These are phyloP conservation scores for Apophysomyces variabilis DNA, from an alignment of 371 early-diverging fungal genomes.

Conservation along the genomic window DNA sequence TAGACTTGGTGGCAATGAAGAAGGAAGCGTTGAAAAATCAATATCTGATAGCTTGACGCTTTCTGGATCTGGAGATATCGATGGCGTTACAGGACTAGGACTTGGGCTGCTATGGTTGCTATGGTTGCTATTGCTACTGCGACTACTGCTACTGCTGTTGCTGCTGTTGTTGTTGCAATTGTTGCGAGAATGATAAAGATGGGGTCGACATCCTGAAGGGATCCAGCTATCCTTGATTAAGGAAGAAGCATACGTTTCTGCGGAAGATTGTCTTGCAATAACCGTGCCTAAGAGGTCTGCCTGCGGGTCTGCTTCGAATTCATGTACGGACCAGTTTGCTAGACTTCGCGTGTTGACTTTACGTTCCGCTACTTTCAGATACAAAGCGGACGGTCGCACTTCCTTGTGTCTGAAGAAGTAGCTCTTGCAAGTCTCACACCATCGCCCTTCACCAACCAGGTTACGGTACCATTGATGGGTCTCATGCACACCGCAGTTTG, in stretches of 20 bases:
- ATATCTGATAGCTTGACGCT: no score
- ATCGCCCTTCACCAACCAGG: slow-evolving; percentile 44
- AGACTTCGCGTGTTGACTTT: slow-evolving; percentile 45
- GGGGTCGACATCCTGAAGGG: slow-evolving; percentile 20
- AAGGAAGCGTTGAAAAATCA: slow-evolving; percentile 5
- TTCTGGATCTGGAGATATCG: neutral
- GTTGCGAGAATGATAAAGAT: slow-evolving; percentile 17
- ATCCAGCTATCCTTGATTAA: neutral
- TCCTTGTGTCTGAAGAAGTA: slow-evolving; percentile 47
- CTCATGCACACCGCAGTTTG: slow-evolving; percentile 46
- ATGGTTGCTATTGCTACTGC: slow-evolving; percentile 4
- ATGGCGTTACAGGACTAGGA: slow-evolving; percentile 9
- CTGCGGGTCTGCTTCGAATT: neutral
- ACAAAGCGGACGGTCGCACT: slow-evolving; percentile 42
- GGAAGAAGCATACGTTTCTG: neutral
- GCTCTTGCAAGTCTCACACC: slow-evolving; percentile 56
- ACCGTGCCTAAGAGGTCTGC: slow-evolving; percentile 21
- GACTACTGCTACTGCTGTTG: neutral
- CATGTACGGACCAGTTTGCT: slow-evolving; percentile 30
- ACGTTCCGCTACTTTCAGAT: slow-evolving; percentile 50
- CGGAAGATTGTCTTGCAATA: neutral
- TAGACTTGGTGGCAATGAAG: neutral
- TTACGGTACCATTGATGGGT: slow-evolving; percentile 58
- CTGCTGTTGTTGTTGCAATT: neutral
- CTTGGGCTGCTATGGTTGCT: slow-evolving; percentile 7